Evolutionary conservation across 148 eudicot genomes (phyloP).

Genomic region (Camellia sinensis): DNA sequence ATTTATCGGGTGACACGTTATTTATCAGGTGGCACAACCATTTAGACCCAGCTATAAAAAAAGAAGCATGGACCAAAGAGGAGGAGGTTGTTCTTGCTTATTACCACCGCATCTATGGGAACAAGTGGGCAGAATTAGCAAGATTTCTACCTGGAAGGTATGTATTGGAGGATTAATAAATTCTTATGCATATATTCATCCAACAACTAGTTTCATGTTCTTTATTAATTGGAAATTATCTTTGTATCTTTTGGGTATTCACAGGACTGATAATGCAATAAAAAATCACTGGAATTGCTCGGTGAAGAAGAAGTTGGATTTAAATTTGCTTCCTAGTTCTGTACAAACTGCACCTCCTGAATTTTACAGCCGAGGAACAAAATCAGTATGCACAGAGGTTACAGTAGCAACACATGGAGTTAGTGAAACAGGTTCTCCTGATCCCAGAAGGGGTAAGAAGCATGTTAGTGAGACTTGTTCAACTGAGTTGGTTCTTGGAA

Average conservation of each 20-base stretch:
- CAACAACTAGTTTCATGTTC: background rate
- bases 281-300: conserved; percentile 94
- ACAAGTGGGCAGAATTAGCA: conserved; percentile 89
- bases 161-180: background rate
- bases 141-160: conserved; percentile 92
- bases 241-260: background rate
- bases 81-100: conserved; percentile 61
- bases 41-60: conserved; percentile 75
- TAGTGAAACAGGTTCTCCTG: conserved; percentile 9
- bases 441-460: conserved; percentile 11
- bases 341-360: conserved; percentile 18
- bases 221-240: background rate
- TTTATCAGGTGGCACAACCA: conserved; percentile 83
- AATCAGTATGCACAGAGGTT: conserved; percentile 10
- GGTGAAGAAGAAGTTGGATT: conserved; percentile 56
- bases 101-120: conserved; percentile 66
- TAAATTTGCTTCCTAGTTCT: conserved; percentile 27
- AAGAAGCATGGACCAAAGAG: conserved; percentile 74
- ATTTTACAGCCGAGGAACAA: conserved; percentile 21
- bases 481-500: conserved; percentile 54
- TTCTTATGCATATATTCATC: background rate
- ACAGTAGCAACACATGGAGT: conserved; percentile 13
- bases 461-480: conserved; percentile 43
- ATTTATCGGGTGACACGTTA: background rate
- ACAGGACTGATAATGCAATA: conserved; percentile 88